phyloP scores from a whole-genome alignment of 2,329 filamentous ascomycete species.

The Exophiala mesophila region DNA sequence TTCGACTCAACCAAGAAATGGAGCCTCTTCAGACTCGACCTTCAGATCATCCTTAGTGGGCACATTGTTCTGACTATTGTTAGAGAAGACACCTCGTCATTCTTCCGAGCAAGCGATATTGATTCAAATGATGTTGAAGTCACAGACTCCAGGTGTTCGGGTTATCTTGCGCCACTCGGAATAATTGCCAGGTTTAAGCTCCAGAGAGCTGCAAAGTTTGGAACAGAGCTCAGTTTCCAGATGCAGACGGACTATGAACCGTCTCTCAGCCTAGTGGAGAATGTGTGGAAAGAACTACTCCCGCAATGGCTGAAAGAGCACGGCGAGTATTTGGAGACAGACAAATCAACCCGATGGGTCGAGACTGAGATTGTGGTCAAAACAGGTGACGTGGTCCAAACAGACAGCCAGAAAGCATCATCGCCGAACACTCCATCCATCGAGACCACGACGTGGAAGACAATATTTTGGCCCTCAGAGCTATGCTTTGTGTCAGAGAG shows the following conservation, averaged over 20 bases:
- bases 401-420: not conserved
- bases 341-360: conserved; percentile 13
- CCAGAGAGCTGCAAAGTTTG: not conserved
- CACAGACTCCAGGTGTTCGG: not conserved
- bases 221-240: not conserved
- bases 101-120: conserved; percentile 6
- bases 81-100: conserved; percentile 10
- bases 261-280: conserved; percentile 2
- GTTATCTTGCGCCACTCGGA: conserved; percentile 18
- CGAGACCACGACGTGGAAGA: conserved; percentile 34
- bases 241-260: not conserved
- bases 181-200: conserved; percentile 9
- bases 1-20: conserved; percentile 7
- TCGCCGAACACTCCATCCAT: conserved; percentile 26
- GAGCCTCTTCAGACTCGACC: conserved; percentile 19
- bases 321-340: conserved; percentile 3
- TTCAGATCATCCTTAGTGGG: conserved; percentile 22
- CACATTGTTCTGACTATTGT: conserved; percentile 22
- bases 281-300: conserved; percentile 15
- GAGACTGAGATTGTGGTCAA: conserved; percentile 20
- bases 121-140: not conserved
- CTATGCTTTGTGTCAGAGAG: conserved; percentile 38
- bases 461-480: conserved; percentile 42
- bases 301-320: conserved; percentile 17
- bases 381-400: conserved; percentile 5